These are phyloP conservation scores for Sphagnum contortum DNA, from an alignment of 225 moss, liverwort and hornwort genomes.

Conservation along the genomic window DNA sequence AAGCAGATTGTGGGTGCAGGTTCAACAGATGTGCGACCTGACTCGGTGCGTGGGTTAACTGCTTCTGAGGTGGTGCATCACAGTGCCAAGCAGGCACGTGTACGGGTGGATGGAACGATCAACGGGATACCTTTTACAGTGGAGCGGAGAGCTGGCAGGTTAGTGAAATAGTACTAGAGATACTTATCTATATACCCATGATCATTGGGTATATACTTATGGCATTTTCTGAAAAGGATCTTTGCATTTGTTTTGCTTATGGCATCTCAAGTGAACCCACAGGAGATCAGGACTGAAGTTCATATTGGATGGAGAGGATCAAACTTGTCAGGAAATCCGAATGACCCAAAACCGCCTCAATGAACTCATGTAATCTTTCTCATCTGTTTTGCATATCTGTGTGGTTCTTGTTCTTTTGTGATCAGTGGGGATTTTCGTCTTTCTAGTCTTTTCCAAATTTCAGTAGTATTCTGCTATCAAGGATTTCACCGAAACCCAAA, in stretches of 20 bases:
- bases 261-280: neutral
- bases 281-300: constrained; percentile 75
- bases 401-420: neutral
- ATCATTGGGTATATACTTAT: no score
- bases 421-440: neutral
- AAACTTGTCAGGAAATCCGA: constrained; percentile 92
- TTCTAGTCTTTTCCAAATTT: neutral
- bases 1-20: constrained; percentile 36
- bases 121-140: constrained; percentile 68
- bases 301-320: constrained; percentile 61
- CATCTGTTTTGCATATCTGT: neutral
- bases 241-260: no score
- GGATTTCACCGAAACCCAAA: no score
- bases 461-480: no score
- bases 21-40: constrained; percentile 88
- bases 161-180: neutral
- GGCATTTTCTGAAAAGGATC: no score
- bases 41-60: constrained; percentile 69
- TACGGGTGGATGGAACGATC: constrained; percentile 72
- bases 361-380: constrained; percentile 60
- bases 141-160: constrained; percentile 88
- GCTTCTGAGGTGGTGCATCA: constrained; percentile 85
- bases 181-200: no score
- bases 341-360: constrained; percentile 85
- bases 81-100: constrained; percentile 79